Conservation (phyloP, 169 alveolate species). For the Plasmodium blacklocki region DNA sequence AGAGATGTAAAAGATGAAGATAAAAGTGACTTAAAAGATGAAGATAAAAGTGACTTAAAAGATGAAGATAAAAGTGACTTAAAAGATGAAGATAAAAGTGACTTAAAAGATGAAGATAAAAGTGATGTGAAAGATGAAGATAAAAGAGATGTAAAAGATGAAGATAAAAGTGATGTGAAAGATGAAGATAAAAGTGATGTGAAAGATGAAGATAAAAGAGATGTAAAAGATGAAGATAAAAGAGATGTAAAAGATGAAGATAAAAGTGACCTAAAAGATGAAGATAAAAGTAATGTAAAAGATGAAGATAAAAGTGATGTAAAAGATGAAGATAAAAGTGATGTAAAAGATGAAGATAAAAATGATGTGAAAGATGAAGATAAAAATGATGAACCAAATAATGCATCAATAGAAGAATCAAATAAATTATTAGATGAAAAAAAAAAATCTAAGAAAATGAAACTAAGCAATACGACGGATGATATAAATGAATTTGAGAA, state of each 20-base stretch:
- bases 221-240: not conserved
- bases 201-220: not conserved
- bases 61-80: not conserved
- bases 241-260: not conserved
- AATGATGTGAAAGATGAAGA: not conserved
- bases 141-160: not conserved
- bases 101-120: not conserved
- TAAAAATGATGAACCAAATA: not conserved
- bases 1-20: not conserved
- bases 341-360: not conserved
- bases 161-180: not conserved
- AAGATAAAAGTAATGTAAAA: not conserved
- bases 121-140: not conserved
- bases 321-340: not conserved
- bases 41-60: not conserved
- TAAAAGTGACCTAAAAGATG: not conserved
- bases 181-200: not conserved
- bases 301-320: not conserved
- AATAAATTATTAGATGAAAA: too few species aligned
- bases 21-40: constrained; percentile 4
- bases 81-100: not conserved
- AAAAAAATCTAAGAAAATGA: too few species aligned
- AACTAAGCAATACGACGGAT: too few species aligned
- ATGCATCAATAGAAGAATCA: not conserved
- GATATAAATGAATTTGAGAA: not conserved